Evolutionary conservation across 2,329 filamentous ascomycete genomes (phyloP), one percentile per base, ranked within the genome.

Genomic region (Alternaria infectoria): DNA sequence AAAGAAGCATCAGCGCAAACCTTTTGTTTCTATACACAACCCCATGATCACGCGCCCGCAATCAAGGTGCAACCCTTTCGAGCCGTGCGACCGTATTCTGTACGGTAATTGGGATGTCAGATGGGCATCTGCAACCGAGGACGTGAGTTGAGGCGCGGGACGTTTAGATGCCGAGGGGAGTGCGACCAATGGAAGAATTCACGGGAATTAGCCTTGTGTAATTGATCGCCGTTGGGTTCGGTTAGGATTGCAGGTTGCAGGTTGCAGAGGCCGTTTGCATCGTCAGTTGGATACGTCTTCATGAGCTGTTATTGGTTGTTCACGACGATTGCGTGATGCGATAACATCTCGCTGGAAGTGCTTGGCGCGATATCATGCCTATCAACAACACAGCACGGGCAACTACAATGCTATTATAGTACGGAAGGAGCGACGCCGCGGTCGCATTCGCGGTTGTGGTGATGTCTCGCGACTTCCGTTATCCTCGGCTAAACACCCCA

Each of bases 61-160:
- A 49, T 57, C 28, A 52, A 32, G 36, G 3, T 36, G 32, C 32
- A 26, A 12, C 32, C 8, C 15, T 40, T 9, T 13, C 8, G 40
- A 30, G 17, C 9, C 25, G 21, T 23, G 36, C 36, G 40, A 13
- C 25, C 54, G 54, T 56, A 56, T 46, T 21, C 28, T 43, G 28
- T 46, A 56, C 54, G 40, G 40, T 6, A 15, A 21, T 23, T 12
- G 52, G 58, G n/a, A 9, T 45, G 52, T 28, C 25, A 13, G 17
- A 45, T 30, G 40, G 19, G 54, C 52, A 46, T 36, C 13, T 59
- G 40, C 12, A 62, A 50, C 44, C 50, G 49, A 58, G 49, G 15
- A 25, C n/a, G 8, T 55, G 54, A 46, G 10, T 36, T 23, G 21
- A 46, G 51, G 43, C 21, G 17, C 54, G 58, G 58, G 13, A 50